phyloP scores from a whole-genome alignment of 768 basidiomycete species.

The Termitomyces sp. region DNA sequence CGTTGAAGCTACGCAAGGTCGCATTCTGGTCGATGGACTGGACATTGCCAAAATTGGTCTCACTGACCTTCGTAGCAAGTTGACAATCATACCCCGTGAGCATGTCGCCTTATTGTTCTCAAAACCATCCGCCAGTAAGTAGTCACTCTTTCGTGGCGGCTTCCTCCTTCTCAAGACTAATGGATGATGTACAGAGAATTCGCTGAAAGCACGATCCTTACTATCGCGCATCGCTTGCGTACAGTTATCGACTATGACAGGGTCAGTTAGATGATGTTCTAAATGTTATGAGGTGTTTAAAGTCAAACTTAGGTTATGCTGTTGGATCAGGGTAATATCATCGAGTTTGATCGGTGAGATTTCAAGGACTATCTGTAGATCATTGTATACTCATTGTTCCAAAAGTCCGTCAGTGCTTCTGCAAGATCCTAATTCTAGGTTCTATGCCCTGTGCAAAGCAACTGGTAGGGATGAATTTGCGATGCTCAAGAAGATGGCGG shows the following conservation, averaged over 20 bases:
- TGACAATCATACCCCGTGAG: conserved; percentile 71
- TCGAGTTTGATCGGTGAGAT: conserved; percentile 65
- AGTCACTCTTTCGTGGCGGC: background rate
- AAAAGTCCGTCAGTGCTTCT: conserved; percentile 54
- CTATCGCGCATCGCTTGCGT: conserved; percentile 77
- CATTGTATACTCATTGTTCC: background rate
- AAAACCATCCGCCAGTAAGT: conserved; percentile 79
- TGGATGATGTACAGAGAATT: conserved; percentile 52
- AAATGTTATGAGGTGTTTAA: background rate
- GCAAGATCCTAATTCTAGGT: conserved; percentile 54
- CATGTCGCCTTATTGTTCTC: conserved; percentile 3
- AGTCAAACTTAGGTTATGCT: conserved; percentile 57
- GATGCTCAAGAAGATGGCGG: conserved; percentile 67
- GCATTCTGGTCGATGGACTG: conserved; percentile 72
- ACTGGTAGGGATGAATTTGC: conserved; percentile 72
- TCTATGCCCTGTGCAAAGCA: conserved; percentile 69
- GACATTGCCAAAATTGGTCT: conserved; percentile 81
- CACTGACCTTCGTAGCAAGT: conserved; percentile 72
- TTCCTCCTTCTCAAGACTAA: background rate
- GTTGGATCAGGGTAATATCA: conserved; percentile 74
- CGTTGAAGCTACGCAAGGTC: conserved; percentile 80
- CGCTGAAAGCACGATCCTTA: conserved; percentile 76
- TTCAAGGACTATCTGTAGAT: background rate
- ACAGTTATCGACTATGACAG: conserved; percentile 85
- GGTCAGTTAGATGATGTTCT: conserved; percentile 48